Evolutionary conservation across 768 basidiomycete genomes (phyloP), one percentile per base, ranked within the genome.

Genomic region (Vishniacozyma victoriae): DNA sequence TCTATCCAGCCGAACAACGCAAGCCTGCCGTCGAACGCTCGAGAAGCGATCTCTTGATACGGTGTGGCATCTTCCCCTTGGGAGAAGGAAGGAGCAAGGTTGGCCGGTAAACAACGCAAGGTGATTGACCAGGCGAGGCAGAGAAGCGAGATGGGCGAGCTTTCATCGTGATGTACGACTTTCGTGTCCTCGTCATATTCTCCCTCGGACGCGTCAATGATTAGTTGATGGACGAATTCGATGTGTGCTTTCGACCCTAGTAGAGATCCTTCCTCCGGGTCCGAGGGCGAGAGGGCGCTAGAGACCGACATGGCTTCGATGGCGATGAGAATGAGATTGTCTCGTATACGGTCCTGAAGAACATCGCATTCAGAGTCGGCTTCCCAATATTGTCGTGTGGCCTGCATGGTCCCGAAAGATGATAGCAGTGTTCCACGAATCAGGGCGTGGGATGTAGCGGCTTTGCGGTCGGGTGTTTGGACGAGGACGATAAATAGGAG

Each of bases 401-500:
- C 56, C 36, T 68, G 66, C 3, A 40, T 35, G 2, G 62, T 62
- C 13, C 63, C 69, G 33, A 68, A 70, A 2, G 35, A 27, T 6
- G 63, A 65, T 52, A 48, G 51, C 23, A 66, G 41, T 14, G 49
- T 42, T 5, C 60, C 66, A 12, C 44, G 35, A 29, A 70, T 36
- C 12, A 70, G 56, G 5, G 56, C 66, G 46, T 65, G 59, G 31
- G 62, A 57, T 1, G 60, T 59, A 6, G 37, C 36, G 6, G 61
- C 54, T 5, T 54, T 48, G 19, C 61, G 48, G 18, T 50, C 25
- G 48, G 81, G 83, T 12, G 79, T 81, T n/a, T 58, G 46, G 82
- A 85, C 92, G 79, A 90, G 83, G 4, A 82, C 78, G 81, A 87
- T 87, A 71, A 95, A 96, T 37, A 95, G 76, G 26, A 92, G 80